Base-by-base conservation (phyloP, 495 filamentous ascomycete genomes). In the Hypoxylon perforatum region DNA sequence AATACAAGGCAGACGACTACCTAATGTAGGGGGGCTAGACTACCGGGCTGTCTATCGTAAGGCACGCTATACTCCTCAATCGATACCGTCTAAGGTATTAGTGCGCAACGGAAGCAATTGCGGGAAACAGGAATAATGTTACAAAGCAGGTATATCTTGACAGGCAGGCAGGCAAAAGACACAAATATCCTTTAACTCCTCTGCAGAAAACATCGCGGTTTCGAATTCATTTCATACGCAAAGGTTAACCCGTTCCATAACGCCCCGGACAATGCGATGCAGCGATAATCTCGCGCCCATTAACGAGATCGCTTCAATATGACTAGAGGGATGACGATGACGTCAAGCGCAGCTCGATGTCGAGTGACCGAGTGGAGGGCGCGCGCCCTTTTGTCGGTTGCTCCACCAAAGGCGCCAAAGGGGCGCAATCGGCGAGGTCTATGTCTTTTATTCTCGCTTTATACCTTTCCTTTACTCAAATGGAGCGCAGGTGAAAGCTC, bases 401-500 rank as follows among this genome's bases (percentile, higher is more conserved):
- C 1, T 23, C n/a, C n/a, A n/a, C n/a, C n/a, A n/a, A n/a, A n/a
- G n/a, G n/a, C 48, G 4, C n/a, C 15, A 0, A 11, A 61, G 18
- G 35, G 25, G 18, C 17, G 44, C 52, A 14, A 30, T 28, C 23
- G 48, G 38, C 23, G 28, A 41, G 49, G 36, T 39, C 22, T 36
- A 17, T 33, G 2, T 44, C 18, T 41, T 22, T 33, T 39, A 11
- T 6, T 22, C 35, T 15, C 23, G 10, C 30, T 15, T 18, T 0
- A 15, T n/a, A 14, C n/a, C 7, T 21, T 18, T 48, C 28, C 30
- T 54, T 71, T 66, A 75, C 36, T 58, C 45, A 28, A 75, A 49
- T 10, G 76, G 72, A 28, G 74, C 73, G 39, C 83, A 86, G 11
- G 78, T 81, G 66, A 84, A 86, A 12, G 83, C 81, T 18, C 81